These are phyloP conservation scores for Psidium guajava DNA, from an alignment of 345 rosid species.

Conservation along the genomic window DNA sequence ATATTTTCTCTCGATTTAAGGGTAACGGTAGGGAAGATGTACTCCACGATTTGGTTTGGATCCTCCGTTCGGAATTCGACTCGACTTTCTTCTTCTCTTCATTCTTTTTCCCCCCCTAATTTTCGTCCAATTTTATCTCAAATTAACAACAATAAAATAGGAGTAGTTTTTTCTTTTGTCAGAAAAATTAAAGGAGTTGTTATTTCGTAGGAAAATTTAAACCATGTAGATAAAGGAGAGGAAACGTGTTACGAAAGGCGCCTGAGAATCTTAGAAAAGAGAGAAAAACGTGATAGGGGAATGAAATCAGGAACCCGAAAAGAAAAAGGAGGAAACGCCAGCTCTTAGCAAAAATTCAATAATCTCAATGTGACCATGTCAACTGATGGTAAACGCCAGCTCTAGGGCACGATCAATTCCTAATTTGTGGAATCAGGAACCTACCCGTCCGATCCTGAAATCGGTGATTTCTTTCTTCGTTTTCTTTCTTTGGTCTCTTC, in stretches of 20 bases:
- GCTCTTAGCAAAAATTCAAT: background rate
- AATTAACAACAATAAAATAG: too few relatives aligned
- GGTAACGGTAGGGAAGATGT: too few relatives aligned
- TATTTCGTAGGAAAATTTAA: background rate
- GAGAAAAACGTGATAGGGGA: background rate
- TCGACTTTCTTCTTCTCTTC: background rate
- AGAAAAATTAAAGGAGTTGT: too few relatives aligned
- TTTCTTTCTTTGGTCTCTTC: too few relatives aligned
- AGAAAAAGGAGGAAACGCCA: background rate
- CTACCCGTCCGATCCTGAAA: too few relatives aligned
- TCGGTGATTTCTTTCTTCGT: too few relatives aligned
- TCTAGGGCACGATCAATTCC: too few relatives aligned
- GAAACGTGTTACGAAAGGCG: background rate
- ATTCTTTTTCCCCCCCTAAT: background rate
- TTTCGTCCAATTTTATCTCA: background rate
- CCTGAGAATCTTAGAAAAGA: background rate
- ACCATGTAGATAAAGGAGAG: background rate
- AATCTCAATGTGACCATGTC: background rate
- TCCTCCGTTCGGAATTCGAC: background rate
- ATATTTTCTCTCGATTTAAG: too few relatives aligned
- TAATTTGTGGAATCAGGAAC: too few relatives aligned
- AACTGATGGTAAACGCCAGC: background rate
- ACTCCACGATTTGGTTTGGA: background rate
- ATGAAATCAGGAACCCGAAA: background rate
- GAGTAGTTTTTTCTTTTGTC: too few relatives aligned